A percentile compares a stretch with the other conserved stretches of the same genome.
These are phyloP conservation scores for Discostella stelligeroides DNA, from an alignment of 108 stramenopile species.

Conservation along the genomic window DNA sequence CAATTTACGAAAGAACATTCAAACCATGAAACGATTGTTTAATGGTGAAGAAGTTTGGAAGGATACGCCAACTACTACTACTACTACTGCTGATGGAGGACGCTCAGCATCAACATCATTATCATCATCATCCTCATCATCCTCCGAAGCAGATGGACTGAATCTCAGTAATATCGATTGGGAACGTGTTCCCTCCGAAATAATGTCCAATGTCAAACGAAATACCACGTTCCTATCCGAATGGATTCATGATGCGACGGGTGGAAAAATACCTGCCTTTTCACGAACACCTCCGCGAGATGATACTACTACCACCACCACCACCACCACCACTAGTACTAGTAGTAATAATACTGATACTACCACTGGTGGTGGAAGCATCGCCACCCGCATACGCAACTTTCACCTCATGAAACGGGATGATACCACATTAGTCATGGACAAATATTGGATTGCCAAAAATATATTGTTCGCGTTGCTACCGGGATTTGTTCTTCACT, in stretches of 20 bases:
- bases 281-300: not conserved
- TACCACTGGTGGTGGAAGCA: not conserved
- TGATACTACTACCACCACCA: no score
- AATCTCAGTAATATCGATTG: constrained; percentile 11
- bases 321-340: not conserved
- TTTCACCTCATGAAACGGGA: constrained; percentile 32
- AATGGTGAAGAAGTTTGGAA: constrained; percentile 38
- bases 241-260: constrained; percentile 31
- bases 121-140: not conserved
- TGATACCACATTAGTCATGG: constrained; percentile 32
- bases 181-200: constrained; percentile 32
- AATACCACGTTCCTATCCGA: constrained; percentile 27
- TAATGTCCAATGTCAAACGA: constrained; percentile 23
- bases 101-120: not conserved
- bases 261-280: constrained; percentile 37
- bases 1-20: constrained; percentile 39
- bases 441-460: constrained; percentile 35
- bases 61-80: not conserved
- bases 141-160: no score
- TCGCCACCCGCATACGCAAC: constrained; percentile 27
- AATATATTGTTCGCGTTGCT: constrained; percentile 34
- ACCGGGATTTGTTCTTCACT: constrained; percentile 24
- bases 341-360: no score
- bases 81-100: not conserved
- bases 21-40: constrained; percentile 31